phyloP scores from a whole-genome alignment of 2,329 filamentous ascomycete genomes.

The Didymella pinodella region DNA sequence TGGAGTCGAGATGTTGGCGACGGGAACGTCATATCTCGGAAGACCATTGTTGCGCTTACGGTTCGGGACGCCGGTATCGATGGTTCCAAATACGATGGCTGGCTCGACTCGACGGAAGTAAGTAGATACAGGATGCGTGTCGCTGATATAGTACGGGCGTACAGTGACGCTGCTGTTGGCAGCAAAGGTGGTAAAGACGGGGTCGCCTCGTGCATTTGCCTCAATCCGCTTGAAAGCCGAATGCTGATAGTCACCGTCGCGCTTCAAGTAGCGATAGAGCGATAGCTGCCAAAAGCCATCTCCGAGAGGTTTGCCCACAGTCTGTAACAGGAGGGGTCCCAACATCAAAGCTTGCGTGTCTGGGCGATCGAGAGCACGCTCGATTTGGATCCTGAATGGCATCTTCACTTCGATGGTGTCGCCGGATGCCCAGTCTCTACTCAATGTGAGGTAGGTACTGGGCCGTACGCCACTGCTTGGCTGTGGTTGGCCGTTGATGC shows the following conservation, averaged over 20 bases:
- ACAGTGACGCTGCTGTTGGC: background rate
- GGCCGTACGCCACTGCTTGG: background rate
- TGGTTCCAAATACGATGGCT: background rate
- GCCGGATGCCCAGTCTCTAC: background rate
- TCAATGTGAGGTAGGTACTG: conserved; percentile 1
- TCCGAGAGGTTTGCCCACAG: background rate
- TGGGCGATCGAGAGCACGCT: conserved; percentile 9
- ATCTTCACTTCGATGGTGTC: conserved; percentile 4
- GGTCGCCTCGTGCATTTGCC: background rate
- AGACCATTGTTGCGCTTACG: conserved; percentile 3
- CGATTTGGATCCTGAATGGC: conserved; percentile 1
- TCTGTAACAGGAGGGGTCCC: conserved; percentile 7
- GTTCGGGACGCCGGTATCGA: conserved; percentile 2
- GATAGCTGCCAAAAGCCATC: conserved; percentile 1
- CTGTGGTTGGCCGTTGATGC: conserved; percentile 1
- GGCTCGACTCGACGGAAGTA: conserved; percentile 8
- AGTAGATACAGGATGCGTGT: background rate
- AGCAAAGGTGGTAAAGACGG: background rate
- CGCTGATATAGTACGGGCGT: conserved; percentile 11
- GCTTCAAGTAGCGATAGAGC: conserved; percentile 3
- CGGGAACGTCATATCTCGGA: conserved; percentile 4
- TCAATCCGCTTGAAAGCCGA: background rate
- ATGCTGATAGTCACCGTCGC: conserved; percentile 1
- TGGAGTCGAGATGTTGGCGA: background rate
- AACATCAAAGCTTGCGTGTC: conserved; percentile 8